Evolutionary conservation across 140 eudicot species (phyloP).

Genomic region (Senecio squalidus): DNA sequence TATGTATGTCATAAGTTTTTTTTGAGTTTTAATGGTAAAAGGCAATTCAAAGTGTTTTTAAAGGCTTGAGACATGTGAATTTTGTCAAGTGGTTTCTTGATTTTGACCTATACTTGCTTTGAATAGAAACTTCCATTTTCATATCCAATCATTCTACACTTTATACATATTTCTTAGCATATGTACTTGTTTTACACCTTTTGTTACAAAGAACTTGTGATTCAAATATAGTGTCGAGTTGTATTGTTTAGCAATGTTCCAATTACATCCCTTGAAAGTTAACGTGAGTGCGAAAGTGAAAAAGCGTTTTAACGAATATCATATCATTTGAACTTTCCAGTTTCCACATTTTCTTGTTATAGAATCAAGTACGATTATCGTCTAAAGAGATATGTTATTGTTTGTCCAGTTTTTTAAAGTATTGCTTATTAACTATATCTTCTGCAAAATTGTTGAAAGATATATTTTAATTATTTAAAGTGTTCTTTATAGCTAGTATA

Average conservation of each 20-base stretch:
- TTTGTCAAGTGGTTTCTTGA: constrained; percentile 2
- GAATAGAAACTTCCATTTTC: constrained; percentile 17
- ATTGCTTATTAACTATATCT: no score
- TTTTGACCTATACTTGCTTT: constrained; percentile 9
- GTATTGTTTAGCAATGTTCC: constrained; percentile 10
- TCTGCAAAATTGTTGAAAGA: no score
- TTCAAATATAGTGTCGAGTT: neutral
- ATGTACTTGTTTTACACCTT: constrained; percentile 3
- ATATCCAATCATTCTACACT: constrained; percentile 19
- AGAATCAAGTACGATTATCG: neutral
- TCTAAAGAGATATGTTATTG: no score
- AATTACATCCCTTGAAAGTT: constrained; percentile 23
- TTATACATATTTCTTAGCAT: constrained; percentile 17
- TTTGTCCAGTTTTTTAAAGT: no score
- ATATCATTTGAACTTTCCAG: constrained; percentile 5
- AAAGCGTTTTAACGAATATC: constrained; percentile 8
- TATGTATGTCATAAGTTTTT: no score
- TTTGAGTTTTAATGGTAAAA: no score
- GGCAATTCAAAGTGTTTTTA: no score
- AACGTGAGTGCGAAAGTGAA: constrained; percentile 20
- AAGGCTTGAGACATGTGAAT: constrained; percentile 7
- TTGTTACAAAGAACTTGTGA: constrained; percentile 9
- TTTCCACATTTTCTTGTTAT: neutral
- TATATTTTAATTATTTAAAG: no score
- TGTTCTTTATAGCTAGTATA: no score